A percentile compares a stretch with the other conserved stretches of the same genome.
These are phyloP conservation scores for Colletotrichum lupini DNA, from an alignment of 2,329 filamentous ascomycete genomes.

Conservation along the genomic window DNA sequence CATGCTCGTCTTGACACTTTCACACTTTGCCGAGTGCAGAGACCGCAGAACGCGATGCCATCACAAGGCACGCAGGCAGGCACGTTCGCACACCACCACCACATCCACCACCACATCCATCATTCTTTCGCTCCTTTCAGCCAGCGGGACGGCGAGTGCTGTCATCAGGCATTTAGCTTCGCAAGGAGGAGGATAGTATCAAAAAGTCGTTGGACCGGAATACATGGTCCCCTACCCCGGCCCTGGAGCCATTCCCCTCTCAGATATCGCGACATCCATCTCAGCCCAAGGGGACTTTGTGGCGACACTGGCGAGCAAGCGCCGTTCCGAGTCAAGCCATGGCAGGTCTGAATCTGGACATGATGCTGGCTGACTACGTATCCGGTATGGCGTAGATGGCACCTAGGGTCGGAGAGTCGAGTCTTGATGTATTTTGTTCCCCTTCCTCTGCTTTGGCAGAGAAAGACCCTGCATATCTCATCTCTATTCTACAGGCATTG, in stretches of 20 bases:
- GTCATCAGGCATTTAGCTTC: constrained; percentile 2
- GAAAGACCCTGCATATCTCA: constrained; percentile 34
- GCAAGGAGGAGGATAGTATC: neutral
- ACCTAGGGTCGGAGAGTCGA: neutral
- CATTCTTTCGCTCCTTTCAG: neutral
- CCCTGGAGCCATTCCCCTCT: constrained; percentile 14
- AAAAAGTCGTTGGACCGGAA: constrained; percentile 7
- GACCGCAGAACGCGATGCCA: constrained; percentile 7
- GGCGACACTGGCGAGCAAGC: constrained; percentile 12
- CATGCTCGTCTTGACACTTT: constrained; percentile 17
- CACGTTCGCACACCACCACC: neutral
- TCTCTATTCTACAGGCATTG: constrained; percentile 7
- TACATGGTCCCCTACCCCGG: neutral
- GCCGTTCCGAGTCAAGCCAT: constrained; percentile 30
- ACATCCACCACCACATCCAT: neutral
- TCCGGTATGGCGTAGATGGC: constrained; percentile 15
- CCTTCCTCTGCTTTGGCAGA: neutral
- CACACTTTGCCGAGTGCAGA: constrained; percentile 26
- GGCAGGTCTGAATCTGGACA: constrained; percentile 16
- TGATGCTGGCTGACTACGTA: constrained; percentile 23
- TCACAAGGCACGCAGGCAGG: constrained; percentile 9
- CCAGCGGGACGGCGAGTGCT: neutral
- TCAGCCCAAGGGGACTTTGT: constrained; percentile 18
- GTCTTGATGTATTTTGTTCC: neutral
- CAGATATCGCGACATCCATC: constrained; percentile 8